Evolutionary conservation across 768 basidiomycete genomes (phyloP), one percentile per base, ranked within the genome.

Genomic region (Tricholoma hemisulphureum): DNA sequence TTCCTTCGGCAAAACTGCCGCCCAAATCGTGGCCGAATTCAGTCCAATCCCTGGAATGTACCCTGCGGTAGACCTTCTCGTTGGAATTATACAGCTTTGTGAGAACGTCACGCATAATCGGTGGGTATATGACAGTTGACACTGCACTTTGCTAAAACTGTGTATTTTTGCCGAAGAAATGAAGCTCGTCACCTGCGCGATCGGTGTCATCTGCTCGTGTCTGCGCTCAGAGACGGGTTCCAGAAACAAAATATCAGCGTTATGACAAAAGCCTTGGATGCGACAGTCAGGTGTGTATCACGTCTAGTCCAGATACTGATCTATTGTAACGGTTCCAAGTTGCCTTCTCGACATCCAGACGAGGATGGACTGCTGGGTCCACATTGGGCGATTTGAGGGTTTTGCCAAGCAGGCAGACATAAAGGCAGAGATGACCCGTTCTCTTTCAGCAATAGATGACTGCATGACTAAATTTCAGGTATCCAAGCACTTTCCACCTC

Each of bases 391-490:
- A 23, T 35, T 81, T 51, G 70, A 80, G 55, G 73, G 78, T 5
- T 80, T 85, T 57, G 56, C 79, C 28, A 75, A 71, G 56, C 83
- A 61, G 53, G 57, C 39, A 26, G 52, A 53, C 14, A 53, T 84
- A 34, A 65, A 71, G 16, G 59, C 63, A 23, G 77, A 76, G 41
- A 83, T 86, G 23, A 66, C 75, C 59, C 66, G 67, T 14, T 84
- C 80, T 60, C 78, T 84, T 51, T 54, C 61, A 50, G 68, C 71
- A 24, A 74, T 86, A 34, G 67, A 75, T 24, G 79, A 80, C 55
- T 81, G 81, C 55, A 59, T 84, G 41, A 67, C 65, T 8, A 74
- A 74, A 39, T 79, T 86, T 53, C 76, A 83, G 63, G 84, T 83
- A 24, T 51, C 2, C 48, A 24, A 14, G 3, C 24, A 18, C 11